Conservation (phyloP, 2,329 filamentous ascomycete genomes). For the Penicillium sumatraense region DNA sequence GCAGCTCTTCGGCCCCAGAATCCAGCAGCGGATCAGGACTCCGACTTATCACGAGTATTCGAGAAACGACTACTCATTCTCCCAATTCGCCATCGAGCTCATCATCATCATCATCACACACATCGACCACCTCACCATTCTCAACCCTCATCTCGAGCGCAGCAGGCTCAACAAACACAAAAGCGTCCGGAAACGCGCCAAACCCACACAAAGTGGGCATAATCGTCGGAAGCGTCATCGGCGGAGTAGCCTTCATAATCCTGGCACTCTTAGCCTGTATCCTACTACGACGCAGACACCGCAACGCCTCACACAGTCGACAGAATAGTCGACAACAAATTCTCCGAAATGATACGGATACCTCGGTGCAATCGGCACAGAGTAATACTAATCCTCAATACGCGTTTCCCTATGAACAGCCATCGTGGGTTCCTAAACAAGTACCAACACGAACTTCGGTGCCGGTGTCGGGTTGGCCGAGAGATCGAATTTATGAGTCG, state of each 20-base stretch:
- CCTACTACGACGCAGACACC: slow-evolving; percentile 28
- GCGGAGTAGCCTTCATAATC: slow-evolving; percentile 28
- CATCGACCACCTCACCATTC: background rate
- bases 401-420: no score
- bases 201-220: slow-evolving; percentile 19
- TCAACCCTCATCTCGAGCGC: no score
- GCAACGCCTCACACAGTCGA: slow-evolving; percentile 6
- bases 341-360: slow-evolving; percentile 20
- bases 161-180: background rate
- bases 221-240: slow-evolving; percentile 36
- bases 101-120: background rate
- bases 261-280: slow-evolving; percentile 31
- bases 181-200: no score
- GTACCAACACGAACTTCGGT: no score
- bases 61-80: background rate
- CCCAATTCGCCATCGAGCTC: background rate
- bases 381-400: no score
- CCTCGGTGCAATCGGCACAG: slow-evolving; percentile 19
- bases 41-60: background rate
- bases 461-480: no score
- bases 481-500: no score
- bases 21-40: background rate
- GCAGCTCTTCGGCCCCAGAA: no score
- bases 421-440: no score
- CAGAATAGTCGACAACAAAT: slow-evolving; percentile 23